Evolutionary conservation across 768 basidiomycete species (phyloP).

Genomic region (Dentipellis fragilis): DNA sequence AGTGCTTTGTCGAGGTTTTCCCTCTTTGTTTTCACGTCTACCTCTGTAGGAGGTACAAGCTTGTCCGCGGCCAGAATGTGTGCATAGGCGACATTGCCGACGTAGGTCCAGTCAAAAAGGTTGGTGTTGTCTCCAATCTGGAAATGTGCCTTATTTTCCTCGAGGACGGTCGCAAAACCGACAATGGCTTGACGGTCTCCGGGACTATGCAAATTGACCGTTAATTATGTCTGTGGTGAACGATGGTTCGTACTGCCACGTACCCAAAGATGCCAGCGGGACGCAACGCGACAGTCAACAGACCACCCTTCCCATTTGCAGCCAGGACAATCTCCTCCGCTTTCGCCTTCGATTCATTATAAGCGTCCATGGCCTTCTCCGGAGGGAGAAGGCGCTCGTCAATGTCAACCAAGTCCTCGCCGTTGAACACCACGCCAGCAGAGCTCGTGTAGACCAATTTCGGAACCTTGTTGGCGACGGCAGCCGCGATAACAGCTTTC

Average conservation of each 20-base stretch:
- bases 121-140: constrained; percentile 93
- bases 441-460: constrained; percentile 95
- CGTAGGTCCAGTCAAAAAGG: constrained; percentile 92
- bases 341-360: constrained; percentile 89
- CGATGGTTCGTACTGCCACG: constrained; percentile 15
- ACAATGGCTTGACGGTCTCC: constrained; percentile 83
- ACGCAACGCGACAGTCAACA: constrained; percentile 82
- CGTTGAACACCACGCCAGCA: constrained; percentile 85
- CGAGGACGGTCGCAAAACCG: constrained; percentile 72
- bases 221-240: background rate
- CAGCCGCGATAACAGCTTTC: constrained; percentile 73
- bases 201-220: constrained; percentile 39
- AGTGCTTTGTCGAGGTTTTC: constrained; percentile 40
- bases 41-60: constrained; percentile 44
- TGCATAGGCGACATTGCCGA: constrained; percentile 87
- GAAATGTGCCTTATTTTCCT: constrained; percentile 77
- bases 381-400: constrained; percentile 83
- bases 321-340: constrained; percentile 77
- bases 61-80: constrained; percentile 91
- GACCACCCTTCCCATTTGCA: constrained; percentile 77
- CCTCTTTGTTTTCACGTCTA: constrained; percentile 22
- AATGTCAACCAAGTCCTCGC: constrained; percentile 66
- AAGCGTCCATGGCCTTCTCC: constrained; percentile 71
- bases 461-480: constrained; percentile 56
- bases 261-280: constrained; percentile 96